Conservation (phyloP, 805 yeast genomes). For the Nematodospora valgi region DNA sequence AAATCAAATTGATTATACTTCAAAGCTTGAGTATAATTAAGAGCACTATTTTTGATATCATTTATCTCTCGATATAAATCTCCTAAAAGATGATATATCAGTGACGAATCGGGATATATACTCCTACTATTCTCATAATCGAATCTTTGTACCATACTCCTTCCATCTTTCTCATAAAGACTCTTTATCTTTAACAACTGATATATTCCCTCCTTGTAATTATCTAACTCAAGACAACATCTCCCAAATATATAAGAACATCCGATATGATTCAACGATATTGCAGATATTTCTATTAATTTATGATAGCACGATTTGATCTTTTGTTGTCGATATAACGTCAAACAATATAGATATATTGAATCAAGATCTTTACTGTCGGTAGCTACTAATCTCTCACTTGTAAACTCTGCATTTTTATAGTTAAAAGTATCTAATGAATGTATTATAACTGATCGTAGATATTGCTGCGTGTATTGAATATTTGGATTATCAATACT, state of each 20-base stretch:
- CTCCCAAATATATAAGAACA: slow-evolving; percentile 74
- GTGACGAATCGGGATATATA: slow-evolving; percentile 63
- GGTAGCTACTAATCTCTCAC: slow-evolving; percentile 70
- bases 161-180: slow-evolving; percentile 20
- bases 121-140: slow-evolving; percentile 39
- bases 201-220: slow-evolving; percentile 59
- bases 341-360: slow-evolving; percentile 65
- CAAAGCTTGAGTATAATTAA: slow-evolving; percentile 66
- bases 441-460: slow-evolving; percentile 62
- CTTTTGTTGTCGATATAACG: slow-evolving; percentile 55
- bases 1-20: slow-evolving; percentile 76
- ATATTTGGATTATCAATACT: too few species aligned
- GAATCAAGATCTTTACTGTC: slow-evolving; percentile 56
- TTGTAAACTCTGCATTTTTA: slow-evolving; percentile 78
- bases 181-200: slow-evolving; percentile 31
- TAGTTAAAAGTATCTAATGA: slow-evolving; percentile 67
- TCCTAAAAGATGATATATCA: slow-evolving; percentile 66
- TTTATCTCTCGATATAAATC: slow-evolving; percentile 58
- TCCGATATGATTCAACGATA: slow-evolving; percentile 50
- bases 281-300: slow-evolving; percentile 15
- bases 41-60: slow-evolving; percentile 60
- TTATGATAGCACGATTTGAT: slow-evolving; percentile 59
- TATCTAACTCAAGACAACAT: slow-evolving; percentile 55
- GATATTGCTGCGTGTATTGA: slow-evolving; percentile 34
- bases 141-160: slow-evolving; percentile 12